These are phyloP conservation scores for Colletotrichum australisinense DNA, from an alignment of 2,329 filamentous ascomycete species.

Conservation along the genomic window DNA sequence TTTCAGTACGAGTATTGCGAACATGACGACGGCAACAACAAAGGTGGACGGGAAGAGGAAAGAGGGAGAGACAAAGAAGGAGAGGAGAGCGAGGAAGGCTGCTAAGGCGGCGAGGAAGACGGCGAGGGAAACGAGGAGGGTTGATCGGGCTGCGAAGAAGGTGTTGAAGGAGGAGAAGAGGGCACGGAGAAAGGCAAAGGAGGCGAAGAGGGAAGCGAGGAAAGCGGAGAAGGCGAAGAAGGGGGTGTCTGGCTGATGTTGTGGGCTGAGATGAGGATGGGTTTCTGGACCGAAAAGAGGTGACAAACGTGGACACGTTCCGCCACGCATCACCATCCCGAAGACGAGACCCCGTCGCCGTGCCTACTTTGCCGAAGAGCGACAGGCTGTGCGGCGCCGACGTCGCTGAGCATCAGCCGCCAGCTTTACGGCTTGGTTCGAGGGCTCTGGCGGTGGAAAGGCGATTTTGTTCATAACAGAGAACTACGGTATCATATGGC, in stretches of 20 bases:
- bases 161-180: slow-evolving; percentile 47
- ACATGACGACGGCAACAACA: slow-evolving; percentile 14
- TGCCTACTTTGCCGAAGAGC: neutral
- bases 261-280: no score
- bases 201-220: slow-evolving; percentile 43
- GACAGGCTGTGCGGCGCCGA: neutral
- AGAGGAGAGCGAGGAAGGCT: slow-evolving; percentile 47
- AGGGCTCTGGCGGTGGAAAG: neutral
- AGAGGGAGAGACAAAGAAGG: slow-evolving; percentile 42
- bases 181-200: slow-evolving; percentile 46
- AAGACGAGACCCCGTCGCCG: neutral
- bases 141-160: slow-evolving; percentile 47
- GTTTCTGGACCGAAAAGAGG: neutral
- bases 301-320: neutral
- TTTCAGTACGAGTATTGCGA: slow-evolving; percentile 33
- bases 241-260: slow-evolving; percentile 17
- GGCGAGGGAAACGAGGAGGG: slow-evolving; percentile 33
- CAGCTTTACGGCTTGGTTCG: neutral
- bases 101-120: slow-evolving; percentile 45
- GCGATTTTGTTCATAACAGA: neutral
- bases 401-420: neutral
- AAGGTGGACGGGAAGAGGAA: slow-evolving; percentile 58
- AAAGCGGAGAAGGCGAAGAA: slow-evolving; percentile 18
- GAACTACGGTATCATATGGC: neutral
- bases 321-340: neutral